These are phyloP conservation scores for Herpetomonas muscarum DNA, from an alignment of 208 protist genomes.

Conservation along the genomic window DNA sequence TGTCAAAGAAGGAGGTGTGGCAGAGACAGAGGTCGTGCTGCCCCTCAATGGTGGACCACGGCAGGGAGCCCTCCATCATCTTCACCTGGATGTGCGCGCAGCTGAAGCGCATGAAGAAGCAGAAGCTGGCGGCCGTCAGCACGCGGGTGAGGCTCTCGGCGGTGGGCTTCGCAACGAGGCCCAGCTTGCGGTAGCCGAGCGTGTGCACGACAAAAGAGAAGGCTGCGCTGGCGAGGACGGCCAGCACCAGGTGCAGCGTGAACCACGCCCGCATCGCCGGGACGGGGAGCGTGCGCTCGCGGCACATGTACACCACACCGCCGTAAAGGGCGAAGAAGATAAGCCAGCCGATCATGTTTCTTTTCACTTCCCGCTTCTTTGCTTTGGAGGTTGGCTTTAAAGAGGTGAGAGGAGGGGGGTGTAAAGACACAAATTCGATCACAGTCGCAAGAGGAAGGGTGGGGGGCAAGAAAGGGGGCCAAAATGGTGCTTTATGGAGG, in stretches of 20 bases:
- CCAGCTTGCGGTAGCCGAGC: slow-evolving; percentile 17
- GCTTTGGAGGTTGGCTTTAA: background rate
- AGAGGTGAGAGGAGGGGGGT: background rate
- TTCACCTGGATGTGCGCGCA: slow-evolving; percentile 61
- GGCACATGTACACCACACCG: slow-evolving; percentile 42
- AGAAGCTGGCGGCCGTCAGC: slow-evolving; percentile 38
- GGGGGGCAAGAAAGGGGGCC: background rate
- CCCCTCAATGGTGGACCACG: slow-evolving; percentile 36
- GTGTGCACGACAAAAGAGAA: slow-evolving; percentile 16
- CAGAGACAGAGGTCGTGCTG: slow-evolving; percentile 64
- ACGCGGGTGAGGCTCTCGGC: slow-evolving; percentile 30
- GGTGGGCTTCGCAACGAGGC: slow-evolving; percentile 18
- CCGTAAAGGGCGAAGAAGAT: slow-evolving; percentile 29
- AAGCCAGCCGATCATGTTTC: slow-evolving; percentile 7
- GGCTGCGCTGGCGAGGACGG: slow-evolving; percentile 32
- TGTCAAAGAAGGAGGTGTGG: slow-evolving; percentile 89
- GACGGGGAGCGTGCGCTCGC: slow-evolving; percentile 37
- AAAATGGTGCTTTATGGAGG: background rate
- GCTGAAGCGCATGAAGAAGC: slow-evolving; percentile 36
- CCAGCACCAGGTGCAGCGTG: slow-evolving; percentile 33
- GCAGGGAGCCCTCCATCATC: slow-evolving; percentile 56
- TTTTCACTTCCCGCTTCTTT: no score
- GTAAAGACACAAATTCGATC: background rate
- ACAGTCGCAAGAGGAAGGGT: background rate
- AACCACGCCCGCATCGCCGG: slow-evolving; percentile 63